phyloP scores from a whole-genome alignment of 805 yeast genomes.

The Clavispora fructus region DNA sequence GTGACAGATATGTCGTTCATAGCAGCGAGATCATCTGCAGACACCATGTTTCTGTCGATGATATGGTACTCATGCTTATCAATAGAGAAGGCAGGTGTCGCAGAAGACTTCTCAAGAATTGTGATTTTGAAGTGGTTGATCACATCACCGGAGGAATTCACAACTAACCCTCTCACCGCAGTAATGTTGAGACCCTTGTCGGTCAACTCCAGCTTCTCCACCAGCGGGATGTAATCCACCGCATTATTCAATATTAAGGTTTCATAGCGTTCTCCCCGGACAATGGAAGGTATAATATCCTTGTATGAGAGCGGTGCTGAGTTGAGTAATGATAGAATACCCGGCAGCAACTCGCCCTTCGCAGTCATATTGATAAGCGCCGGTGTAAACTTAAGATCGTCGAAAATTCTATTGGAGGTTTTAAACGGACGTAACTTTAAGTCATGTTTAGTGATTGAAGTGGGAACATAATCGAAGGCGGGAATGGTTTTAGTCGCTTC shows the following conservation, averaged over 20 bases:
- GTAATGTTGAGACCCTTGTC: conserved; percentile 17
- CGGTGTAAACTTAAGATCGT: conserved; percentile 43
- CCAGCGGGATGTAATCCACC: conserved; percentile 28
- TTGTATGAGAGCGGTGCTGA: conserved; percentile 36
- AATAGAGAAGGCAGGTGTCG: conserved; percentile 15
- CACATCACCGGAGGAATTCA: conserved; percentile 6
- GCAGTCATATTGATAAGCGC: conserved; percentile 5
- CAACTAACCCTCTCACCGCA: conserved; percentile 30
- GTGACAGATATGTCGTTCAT: conserved; percentile 11
- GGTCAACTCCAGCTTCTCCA: conserved; percentile 15
- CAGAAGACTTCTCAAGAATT: conserved; percentile 19
- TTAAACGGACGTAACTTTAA: conserved; percentile 39
- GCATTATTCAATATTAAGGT: conserved; percentile 33
- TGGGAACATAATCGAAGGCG: conserved; percentile 5
- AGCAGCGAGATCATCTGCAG: conserved; percentile 24
- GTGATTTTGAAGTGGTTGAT: conserved; percentile 27
- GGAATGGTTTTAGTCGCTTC: neutral
- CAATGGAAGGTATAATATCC: conserved; percentile 10
- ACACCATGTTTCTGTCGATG: conserved; percentile 17
- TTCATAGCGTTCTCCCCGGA: conserved; percentile 8
- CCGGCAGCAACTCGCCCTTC: neutral
- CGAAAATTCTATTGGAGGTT: conserved; percentile 62
- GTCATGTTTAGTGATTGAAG: conserved; percentile 8
- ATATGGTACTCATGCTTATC: conserved; percentile 36
- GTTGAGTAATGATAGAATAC: conserved; percentile 17